phyloP scores from a whole-genome alignment of 306 rosid genomes.

The Canavalia gladiata region DNA sequence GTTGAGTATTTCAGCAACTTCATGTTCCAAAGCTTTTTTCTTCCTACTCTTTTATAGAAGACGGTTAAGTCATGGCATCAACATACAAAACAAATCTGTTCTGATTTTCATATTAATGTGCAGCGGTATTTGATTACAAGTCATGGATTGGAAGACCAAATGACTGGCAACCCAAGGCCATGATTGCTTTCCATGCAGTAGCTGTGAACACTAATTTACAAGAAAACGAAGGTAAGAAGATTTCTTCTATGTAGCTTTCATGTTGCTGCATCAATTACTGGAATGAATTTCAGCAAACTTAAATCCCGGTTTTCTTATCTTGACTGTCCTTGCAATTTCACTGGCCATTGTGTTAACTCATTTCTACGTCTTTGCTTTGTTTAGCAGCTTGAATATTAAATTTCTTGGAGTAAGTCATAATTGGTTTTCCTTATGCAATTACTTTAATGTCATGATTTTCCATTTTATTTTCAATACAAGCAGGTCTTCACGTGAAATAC shows the following conservation, averaged over 20 bases:
- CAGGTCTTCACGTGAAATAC: slow-evolving; percentile 93
- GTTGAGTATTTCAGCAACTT: slow-evolving; percentile 22
- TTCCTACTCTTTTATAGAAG: slow-evolving; percentile 19
- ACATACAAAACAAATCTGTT: slow-evolving; percentile 27
- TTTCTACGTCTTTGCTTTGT: slow-evolving; percentile 17
- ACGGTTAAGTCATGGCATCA: slow-evolving; percentile 27
- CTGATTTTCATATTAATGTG: slow-evolving; percentile 52
- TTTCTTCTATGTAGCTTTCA: slow-evolving; percentile 26
- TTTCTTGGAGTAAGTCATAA: slow-evolving; percentile 25
- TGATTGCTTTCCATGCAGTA: slow-evolving; percentile 82
- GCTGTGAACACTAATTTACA: slow-evolving; percentile 96
- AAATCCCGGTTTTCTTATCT: slow-evolving; percentile 33
- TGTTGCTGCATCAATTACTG: slow-evolving; percentile 28
- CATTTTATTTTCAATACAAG: slow-evolving; percentile 24
- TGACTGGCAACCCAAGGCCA: slow-evolving; percentile 99
- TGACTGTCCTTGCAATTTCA: slow-evolving; percentile 28
- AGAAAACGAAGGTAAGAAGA: slow-evolving; percentile 79
- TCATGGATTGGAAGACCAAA: slow-evolving; percentile 80
- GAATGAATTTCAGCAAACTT: slow-evolving; percentile 31
- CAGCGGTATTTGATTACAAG: slow-evolving; percentile 80
- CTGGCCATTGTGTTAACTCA: neutral
- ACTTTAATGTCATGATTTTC: slow-evolving; percentile 34
- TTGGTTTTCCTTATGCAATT: slow-evolving; percentile 10
- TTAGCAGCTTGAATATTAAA: neutral
- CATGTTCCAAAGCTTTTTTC: slow-evolving; percentile 27